These are phyloP conservation scores for Cardiospermum halicacabum DNA, from an alignment of 345 rosid genomes.

Conservation along the genomic window DNA sequence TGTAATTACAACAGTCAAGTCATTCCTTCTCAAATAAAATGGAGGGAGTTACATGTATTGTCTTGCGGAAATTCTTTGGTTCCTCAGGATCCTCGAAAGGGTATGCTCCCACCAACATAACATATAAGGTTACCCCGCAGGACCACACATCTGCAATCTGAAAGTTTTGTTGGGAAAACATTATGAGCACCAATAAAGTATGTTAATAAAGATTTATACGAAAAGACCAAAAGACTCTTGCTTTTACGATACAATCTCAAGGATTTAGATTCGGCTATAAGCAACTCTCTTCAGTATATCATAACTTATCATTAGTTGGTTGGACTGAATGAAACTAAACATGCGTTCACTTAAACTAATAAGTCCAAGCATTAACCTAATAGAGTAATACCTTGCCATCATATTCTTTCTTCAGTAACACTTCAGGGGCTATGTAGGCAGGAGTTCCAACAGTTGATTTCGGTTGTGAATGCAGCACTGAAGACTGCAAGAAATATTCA, in stretches of 20 bases:
- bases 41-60: slow-evolving; percentile 62
- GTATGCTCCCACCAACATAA: slow-evolving; percentile 97
- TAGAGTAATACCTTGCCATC: slow-evolving; percentile 81
- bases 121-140: slow-evolving; percentile 94
- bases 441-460: slow-evolving; percentile 99
- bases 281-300: not conserved
- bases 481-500: slow-evolving; percentile 56
- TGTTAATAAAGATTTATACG: not conserved
- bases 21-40: slow-evolving; percentile 3
- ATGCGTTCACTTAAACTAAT: not conserved
- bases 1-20: not conserved
- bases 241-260: not conserved
- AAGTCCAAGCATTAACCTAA: too few species aligned
- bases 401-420: slow-evolving; percentile 90
- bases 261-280: too few species aligned
- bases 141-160: slow-evolving; percentile 99
- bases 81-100: slow-evolving; percentile 98
- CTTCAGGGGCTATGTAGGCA: slow-evolving; percentile 99
- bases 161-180: not conserved
- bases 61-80: slow-evolving; percentile 89
- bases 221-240: not conserved
- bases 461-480: slow-evolving; percentile 94
- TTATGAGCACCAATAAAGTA: not conserved
- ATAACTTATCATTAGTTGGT: not conserved
- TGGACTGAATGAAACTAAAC: not conserved